Conservation (phyloP, 2,329 filamentous ascomycete species). For the Aspergillus ochraceoroseus region DNA sequence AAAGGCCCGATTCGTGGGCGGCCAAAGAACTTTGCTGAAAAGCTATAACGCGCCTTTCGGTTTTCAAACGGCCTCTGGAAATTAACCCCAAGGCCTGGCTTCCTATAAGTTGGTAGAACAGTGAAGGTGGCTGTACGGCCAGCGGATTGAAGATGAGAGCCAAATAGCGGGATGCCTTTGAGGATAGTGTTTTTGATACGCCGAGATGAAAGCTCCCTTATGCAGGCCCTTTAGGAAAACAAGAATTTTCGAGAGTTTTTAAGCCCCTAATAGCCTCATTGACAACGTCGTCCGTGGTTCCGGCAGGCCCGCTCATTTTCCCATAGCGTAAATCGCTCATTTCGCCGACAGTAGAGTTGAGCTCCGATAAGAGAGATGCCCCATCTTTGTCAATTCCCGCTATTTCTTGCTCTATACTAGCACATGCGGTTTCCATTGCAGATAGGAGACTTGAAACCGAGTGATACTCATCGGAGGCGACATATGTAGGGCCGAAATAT, state of each 20-base stretch:
- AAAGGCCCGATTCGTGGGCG: too few species aligned
- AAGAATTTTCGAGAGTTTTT: conserved; percentile 59
- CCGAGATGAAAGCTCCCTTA: not conserved
- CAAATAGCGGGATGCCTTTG: too few species aligned
- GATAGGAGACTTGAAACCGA: conserved; percentile 61
- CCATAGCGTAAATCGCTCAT: conserved; percentile 82
- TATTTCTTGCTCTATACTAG: conserved; percentile 64
- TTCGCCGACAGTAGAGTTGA: conserved; percentile 63
- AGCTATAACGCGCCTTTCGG: too few species aligned
- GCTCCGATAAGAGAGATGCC: conserved; percentile 53
- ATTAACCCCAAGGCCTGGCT: too few species aligned
- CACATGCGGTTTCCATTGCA: conserved; percentile 63
- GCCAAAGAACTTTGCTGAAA: too few species aligned
- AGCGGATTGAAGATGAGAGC: too few species aligned
- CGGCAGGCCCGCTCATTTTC: conserved; percentile 51
- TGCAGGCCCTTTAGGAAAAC: conserved; percentile 40
- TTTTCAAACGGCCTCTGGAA: too few species aligned
- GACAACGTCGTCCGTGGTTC: conserved; percentile 54
- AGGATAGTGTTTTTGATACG: not conserved
- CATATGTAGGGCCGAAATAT: conserved; percentile 54
- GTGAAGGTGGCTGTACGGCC: too few species aligned
- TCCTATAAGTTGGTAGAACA: too few species aligned
- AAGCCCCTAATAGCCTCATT: conserved; percentile 66
- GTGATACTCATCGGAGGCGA: conserved; percentile 49
- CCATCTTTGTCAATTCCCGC: conserved; percentile 62